Conservation (phyloP, 768 basidiomycete genomes). For the Strobilomyces confusus region DNA sequence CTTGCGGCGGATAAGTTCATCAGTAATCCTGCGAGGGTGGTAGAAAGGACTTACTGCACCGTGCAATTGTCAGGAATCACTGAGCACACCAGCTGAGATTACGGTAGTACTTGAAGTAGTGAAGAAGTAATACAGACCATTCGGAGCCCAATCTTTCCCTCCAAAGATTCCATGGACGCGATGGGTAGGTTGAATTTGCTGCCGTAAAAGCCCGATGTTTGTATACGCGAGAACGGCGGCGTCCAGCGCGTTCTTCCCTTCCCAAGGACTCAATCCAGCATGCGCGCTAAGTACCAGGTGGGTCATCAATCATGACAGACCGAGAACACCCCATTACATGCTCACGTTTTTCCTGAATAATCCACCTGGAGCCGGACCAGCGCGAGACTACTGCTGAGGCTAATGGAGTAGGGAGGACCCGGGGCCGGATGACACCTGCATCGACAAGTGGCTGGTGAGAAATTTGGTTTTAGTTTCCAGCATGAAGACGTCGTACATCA, state of each 20-base stretch:
- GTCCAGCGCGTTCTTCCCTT: constrained; percentile 78
- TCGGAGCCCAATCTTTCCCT: constrained; percentile 72
- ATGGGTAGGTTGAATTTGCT: constrained; percentile 74
- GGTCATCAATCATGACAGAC: background rate
- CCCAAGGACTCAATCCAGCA: constrained; percentile 79
- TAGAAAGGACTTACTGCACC: constrained; percentile 46
- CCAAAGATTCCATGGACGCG: constrained; percentile 79
- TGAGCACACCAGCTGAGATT: constrained; percentile 23
- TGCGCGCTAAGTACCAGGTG: constrained; percentile 52
- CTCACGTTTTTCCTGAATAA: constrained; percentile 71
- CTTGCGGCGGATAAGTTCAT: constrained; percentile 32
- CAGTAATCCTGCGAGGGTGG: background rate
- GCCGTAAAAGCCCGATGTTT: constrained; percentile 73
- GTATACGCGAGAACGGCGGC: constrained; percentile 85
- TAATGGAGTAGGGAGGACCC: constrained; percentile 66
- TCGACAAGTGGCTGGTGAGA: background rate
- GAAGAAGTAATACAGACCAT: constrained; percentile 42
- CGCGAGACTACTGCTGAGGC: constrained; percentile 62
- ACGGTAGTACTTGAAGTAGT: background rate
- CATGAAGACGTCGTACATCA: constrained; percentile 49
- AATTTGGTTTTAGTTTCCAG: background rate
- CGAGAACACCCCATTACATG: background rate
- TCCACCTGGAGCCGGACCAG: constrained; percentile 57
- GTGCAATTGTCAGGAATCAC: constrained; percentile 83
- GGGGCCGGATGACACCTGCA: constrained; percentile 79